Percentiles rank a stretch among this genome's conserved stretches.
These are phyloP conservation scores for Scenedesmus sp. DNA, from an alignment of 163 green algal species.

Conservation along the genomic window DNA sequence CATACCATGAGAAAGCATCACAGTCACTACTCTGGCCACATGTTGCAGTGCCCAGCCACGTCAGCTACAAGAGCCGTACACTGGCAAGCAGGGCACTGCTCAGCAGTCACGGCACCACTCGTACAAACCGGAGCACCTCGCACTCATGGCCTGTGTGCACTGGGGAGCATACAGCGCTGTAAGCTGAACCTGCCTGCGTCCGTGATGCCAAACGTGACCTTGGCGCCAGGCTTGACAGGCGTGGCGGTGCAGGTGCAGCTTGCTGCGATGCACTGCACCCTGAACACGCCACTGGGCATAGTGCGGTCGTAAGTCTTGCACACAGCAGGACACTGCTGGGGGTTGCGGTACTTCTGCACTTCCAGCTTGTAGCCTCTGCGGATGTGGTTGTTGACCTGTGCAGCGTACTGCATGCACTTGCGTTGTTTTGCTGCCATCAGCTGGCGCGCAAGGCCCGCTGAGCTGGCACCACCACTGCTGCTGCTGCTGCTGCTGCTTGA, in stretches of 20 bases:
- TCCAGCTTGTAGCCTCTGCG: not conserved
- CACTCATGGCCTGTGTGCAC: not conserved
- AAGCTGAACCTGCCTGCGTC: constrained; percentile 4
- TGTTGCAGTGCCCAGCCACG: too few species aligned
- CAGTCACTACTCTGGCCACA: too few species aligned
- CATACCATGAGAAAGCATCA: too few species aligned
- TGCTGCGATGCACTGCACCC: not conserved
- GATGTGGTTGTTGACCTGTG: not conserved
- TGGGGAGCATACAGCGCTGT: not conserved
- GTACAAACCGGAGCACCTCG: not conserved
- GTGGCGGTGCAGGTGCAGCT: constrained; percentile 2
- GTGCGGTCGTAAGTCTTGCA: not conserved
- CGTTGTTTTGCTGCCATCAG: not conserved
- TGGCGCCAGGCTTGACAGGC: not conserved
- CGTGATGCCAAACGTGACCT: not conserved
- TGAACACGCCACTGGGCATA: not conserved
- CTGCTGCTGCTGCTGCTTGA: not conserved
- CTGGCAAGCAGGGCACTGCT: not conserved
- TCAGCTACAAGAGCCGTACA: too few species aligned
- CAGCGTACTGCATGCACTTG: not conserved
- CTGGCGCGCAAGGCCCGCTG: not conserved
- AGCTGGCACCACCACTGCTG: not conserved
- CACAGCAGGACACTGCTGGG: not conserved
- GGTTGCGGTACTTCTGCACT: not conserved
- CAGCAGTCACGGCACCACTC: not conserved